Conservation (phyloP, 306 rosid species). For the Malus orientalis region DNA sequence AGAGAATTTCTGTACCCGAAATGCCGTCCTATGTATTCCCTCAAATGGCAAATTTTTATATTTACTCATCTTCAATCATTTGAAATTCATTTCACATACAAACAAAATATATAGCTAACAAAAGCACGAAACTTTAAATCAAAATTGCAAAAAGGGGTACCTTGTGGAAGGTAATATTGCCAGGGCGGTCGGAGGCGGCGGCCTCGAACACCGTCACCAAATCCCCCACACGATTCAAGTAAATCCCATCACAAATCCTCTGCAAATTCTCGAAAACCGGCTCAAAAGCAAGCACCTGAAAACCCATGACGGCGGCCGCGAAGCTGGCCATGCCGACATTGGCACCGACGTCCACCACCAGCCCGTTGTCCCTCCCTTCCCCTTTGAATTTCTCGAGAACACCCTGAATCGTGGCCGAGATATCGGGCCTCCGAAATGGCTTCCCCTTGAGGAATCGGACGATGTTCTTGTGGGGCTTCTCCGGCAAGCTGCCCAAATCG, state of each 20-base stretch:
- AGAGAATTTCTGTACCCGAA: not conserved
- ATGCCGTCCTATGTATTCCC: not conserved
- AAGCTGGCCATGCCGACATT: constrained; percentile 94
- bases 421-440: constrained; percentile 72
- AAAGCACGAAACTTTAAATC: not conserved
- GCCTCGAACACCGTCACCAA: constrained; percentile 80
- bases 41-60: not conserved
- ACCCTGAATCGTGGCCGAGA: constrained; percentile 75
- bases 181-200: constrained; percentile 73
- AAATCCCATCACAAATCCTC: constrained; percentile 90
- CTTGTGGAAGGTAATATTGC: constrained; percentile 85
- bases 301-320: constrained; percentile 91
- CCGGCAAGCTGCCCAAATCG: constrained; percentile 78
- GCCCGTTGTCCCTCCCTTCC: constrained; percentile 42
- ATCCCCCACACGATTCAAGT: constrained; percentile 66
- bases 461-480: constrained; percentile 89
- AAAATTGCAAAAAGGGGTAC: constrained; percentile 20
- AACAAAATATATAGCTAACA: not conserved
- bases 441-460: constrained; percentile 74
- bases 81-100: not conserved
- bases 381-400: constrained; percentile 47
- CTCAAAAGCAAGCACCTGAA: constrained; percentile 70
- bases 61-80: not conserved
- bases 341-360: constrained; percentile 88
- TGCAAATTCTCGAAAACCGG: constrained; percentile 93